Evolutionary conservation across 2,329 filamentous ascomycete genomes (phyloP).

Genomic region (Chaetomiaceae sp.): DNA sequence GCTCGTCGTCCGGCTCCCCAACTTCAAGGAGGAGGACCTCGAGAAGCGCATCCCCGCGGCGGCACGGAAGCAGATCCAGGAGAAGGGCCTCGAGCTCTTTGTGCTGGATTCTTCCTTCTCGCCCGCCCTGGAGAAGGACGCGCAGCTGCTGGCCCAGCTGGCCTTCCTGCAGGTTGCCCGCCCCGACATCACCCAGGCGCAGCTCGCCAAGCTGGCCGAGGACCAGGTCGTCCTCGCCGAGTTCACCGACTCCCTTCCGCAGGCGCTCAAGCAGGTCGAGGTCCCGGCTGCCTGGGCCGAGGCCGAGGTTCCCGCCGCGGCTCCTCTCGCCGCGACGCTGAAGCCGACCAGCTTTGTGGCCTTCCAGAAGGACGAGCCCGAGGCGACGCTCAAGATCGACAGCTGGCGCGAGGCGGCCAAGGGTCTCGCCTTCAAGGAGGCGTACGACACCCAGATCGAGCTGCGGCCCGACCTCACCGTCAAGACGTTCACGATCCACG

Average conservation of each 20-base stretch:
- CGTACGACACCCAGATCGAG: constrained; percentile 66
- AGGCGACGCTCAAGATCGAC: constrained; percentile 60
- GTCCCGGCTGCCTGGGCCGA: constrained; percentile 77
- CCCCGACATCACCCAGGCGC: constrained; percentile 57
- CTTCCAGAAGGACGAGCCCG: constrained; percentile 71
- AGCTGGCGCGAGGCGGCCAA: constrained; percentile 84
- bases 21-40: constrained; percentile 79
- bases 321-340: constrained; percentile 63
- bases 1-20: constrained; percentile 70
- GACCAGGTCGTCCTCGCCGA: constrained; percentile 48
- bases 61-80: constrained; percentile 66
- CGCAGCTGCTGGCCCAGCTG: constrained; percentile 66
- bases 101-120: constrained; percentile 68
- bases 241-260: constrained; percentile 61
- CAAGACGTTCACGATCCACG: constrained; percentile 81
- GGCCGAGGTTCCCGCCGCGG: constrained; percentile 53
- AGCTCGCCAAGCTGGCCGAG: constrained; percentile 60
- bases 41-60: constrained; percentile 76
- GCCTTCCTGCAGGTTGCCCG: constrained; percentile 77
- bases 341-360: constrained; percentile 76
- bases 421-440: constrained; percentile 89
- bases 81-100: constrained; percentile 66
- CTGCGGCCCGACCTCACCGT: constrained; percentile 82
- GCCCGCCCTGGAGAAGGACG: constrained; percentile 62
- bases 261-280: constrained; percentile 67